Evolutionary conservation across 83 land plant species (phyloP), one percentile per base, ranked within the genome.

Genomic region (Larix sibirica): DNA sequence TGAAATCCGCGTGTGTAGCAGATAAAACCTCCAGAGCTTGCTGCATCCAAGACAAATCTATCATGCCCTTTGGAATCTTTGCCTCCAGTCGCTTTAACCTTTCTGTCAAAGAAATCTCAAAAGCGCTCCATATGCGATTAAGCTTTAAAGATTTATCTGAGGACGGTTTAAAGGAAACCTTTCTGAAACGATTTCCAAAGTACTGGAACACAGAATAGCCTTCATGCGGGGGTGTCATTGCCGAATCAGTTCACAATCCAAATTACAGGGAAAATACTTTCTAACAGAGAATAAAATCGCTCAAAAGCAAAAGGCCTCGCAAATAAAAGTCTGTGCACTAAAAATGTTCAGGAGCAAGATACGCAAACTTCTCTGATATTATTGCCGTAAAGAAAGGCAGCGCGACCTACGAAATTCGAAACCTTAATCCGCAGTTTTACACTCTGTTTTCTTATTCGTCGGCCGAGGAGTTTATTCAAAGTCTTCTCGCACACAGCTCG

Each of bases 11-110:
- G 67, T 93, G 93, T 28, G 87, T 90, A 18, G 83, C 89, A 23
- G 81, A 89, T 2, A 95, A 81, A 6, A 80, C 85, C 40, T 89
- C 83, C 82, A 93, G 84, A 5, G 96, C 91, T 26, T 79, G 79
- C 59, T 60, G 88, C 90, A 95, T 89, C 96, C 96, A 95, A 56
- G 92, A 86, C 24, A 91, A 80, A 81, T 86, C 87, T 4, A 90
- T 76, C 31, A 89, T 50, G 28, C 83, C 88, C 36, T 81, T 74
- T 8, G 62, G 63, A 60, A 79, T 80, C 67, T 80, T 80, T 14
- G 88, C 87, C 56, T 74, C 82, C 66, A 93, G 93, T 24, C 84
- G 86, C 16, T 58, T 83, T 23, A 93, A 60, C 80, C 87, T 85
- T 62, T 79, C 81, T 10, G 87, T 50, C 86, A 93, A 78, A 47